Evolutionary conservation across 805 yeast species (phyloP).

Genomic region (Ogataea neopini): DNA sequence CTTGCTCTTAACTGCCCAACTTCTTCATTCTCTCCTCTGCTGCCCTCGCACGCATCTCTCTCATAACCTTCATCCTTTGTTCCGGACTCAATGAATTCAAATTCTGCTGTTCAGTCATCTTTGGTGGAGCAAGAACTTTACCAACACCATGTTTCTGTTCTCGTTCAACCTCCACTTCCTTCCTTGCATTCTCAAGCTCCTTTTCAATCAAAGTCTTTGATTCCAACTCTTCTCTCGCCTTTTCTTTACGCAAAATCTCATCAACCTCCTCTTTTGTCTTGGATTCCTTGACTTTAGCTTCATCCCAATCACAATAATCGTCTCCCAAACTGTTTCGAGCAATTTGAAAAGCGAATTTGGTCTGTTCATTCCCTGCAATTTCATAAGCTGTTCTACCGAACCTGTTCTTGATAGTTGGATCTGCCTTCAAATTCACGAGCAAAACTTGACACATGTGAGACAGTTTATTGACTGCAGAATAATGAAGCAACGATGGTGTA

Average conservation of each 20-base stretch:
- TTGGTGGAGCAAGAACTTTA: slow-evolving; percentile 23
- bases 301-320: slow-evolving; percentile 62
- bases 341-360: slow-evolving; percentile 61
- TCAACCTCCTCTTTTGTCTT: slow-evolving; percentile 62
- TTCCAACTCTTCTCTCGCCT: slow-evolving; percentile 39
- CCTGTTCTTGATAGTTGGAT: slow-evolving; percentile 58
- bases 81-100: slow-evolving; percentile 67
- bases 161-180: slow-evolving; percentile 38
- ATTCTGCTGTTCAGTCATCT: slow-evolving; percentile 40
- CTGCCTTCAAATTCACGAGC: slow-evolving; percentile 63
- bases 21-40: slow-evolving; percentile 80
- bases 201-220: slow-evolving; percentile 44
- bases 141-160: slow-evolving; percentile 40
- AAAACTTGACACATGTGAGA: slow-evolving; percentile 67
- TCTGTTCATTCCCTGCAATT: slow-evolving; percentile 48
- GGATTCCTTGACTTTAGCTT: slow-evolving; percentile 61
- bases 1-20: neutral
- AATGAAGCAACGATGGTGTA: slow-evolving; percentile 78
- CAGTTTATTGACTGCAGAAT: slow-evolving; percentile 67
- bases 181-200: slow-evolving; percentile 42
- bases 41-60: slow-evolving; percentile 95
- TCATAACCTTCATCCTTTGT: slow-evolving; percentile 75
- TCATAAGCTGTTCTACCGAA: slow-evolving; percentile 71
- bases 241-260: slow-evolving; percentile 35
- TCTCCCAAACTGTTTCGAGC: slow-evolving; percentile 73